These are phyloP conservation scores for Brasilioporus rufonigricans DNA, from an alignment of 768 basidiomycete genomes.

Conservation along the genomic window DNA sequence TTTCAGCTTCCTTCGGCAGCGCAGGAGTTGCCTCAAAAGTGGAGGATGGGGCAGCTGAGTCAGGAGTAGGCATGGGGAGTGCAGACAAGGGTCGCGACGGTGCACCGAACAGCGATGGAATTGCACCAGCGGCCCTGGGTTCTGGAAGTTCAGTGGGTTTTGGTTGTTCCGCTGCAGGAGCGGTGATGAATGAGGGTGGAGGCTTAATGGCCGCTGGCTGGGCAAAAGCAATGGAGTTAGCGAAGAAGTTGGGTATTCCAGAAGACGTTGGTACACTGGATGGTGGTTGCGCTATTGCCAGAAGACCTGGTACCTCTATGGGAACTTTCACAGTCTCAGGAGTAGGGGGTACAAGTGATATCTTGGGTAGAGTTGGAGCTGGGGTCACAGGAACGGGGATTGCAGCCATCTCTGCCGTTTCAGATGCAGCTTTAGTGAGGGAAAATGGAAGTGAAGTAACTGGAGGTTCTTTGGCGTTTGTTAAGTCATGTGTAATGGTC, in stretches of 20 bases:
- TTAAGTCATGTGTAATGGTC: conserved; percentile 38
- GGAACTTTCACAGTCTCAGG: conserved; percentile 22
- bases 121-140: conserved; percentile 3
- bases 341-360: conserved; percentile 26
- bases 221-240: conserved; percentile 45
- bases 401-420: conserved; percentile 16
- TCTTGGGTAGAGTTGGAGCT: conserved; percentile 16
- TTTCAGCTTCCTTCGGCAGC: conserved; percentile 20
- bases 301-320: conserved; percentile 6
- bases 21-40: conserved; percentile 4
- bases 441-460: conserved; percentile 65
- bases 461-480: conserved; percentile 62
- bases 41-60: conserved; percentile 3
- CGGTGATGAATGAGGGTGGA: conserved; percentile 23
- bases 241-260: conserved; percentile 64
- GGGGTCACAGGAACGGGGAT: conserved; percentile 10
- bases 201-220: conserved; percentile 31
- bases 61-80: conserved; percentile 1
- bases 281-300: conserved; percentile 8
- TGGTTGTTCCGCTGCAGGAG: conserved; percentile 11
- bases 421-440: conserved; percentile 39
- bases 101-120: conserved; percentile 11
- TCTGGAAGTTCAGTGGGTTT: conserved; percentile 3
- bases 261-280: conserved; percentile 10
- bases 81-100: conserved; percentile 6